These are phyloP conservation scores for Citrus inodora DNA, from an alignment of 345 rosid species.

Conservation along the genomic window DNA sequence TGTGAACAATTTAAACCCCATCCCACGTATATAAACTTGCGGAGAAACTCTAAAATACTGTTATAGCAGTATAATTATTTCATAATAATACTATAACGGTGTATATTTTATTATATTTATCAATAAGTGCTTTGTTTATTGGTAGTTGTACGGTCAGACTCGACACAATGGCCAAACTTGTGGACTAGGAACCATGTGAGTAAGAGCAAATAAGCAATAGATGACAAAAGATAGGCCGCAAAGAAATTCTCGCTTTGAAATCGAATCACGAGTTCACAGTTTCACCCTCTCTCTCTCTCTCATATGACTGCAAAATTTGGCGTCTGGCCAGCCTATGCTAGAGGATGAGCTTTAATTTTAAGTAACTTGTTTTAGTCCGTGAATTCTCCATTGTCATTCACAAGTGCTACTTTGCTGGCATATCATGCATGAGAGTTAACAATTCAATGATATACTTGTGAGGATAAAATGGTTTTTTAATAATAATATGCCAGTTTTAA, in stretches of 20 bases:
- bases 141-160: neutral
- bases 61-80: no score
- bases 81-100: neutral
- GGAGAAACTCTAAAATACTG: no score
- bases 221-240: neutral
- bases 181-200: neutral
- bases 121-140: no score
- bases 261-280: slow-evolving; percentile 3
- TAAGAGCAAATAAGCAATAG: neutral
- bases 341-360: neutral
- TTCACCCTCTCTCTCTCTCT: neutral
- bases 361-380: neutral
- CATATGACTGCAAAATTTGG: neutral
- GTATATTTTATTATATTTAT: neutral
- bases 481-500: no score
- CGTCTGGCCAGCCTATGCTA: neutral
- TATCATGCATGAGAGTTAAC: neutral
- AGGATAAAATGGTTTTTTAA: no score
- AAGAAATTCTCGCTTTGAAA: neutral
- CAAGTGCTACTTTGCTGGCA: neutral
- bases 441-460: no score
- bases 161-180: neutral
- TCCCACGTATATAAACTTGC: no score
- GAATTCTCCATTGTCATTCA: neutral
- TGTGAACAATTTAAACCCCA: no score